phyloP scores from a whole-genome alignment of 2,329 filamentous ascomycete species.

The Colletotrichum destructivum region DNA sequence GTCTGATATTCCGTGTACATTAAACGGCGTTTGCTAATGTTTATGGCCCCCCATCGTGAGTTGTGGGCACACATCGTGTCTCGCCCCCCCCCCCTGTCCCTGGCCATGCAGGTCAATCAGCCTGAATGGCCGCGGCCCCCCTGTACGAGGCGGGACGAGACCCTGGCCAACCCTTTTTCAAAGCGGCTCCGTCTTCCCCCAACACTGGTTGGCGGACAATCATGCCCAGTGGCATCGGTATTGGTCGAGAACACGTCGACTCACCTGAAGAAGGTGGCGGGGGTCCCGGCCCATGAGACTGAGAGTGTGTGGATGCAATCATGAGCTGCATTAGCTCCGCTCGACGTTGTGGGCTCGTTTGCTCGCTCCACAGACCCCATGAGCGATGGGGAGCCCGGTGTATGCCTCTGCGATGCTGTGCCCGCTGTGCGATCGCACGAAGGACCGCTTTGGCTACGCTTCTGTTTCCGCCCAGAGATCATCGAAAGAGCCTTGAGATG shows the following conservation, averaged over 20 bases:
- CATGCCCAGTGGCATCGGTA: slow-evolving; percentile 30
- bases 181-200: slow-evolving; percentile 37
- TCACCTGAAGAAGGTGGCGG: slow-evolving; percentile 38
- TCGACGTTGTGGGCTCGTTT: neutral
- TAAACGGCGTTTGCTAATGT: neutral
- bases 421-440: neutral
- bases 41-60: slow-evolving; percentile 6
- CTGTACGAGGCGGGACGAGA: neutral
- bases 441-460: too few relatives aligned
- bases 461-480: too few relatives aligned
- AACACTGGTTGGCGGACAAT: slow-evolving; percentile 39
- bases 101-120: slow-evolving; percentile 35
- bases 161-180: neutral
- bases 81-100: slow-evolving; percentile 5
- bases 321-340: slow-evolving; percentile 31
- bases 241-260: slow-evolving; percentile 36
- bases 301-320: slow-evolving; percentile 7
- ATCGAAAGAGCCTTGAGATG: neutral
- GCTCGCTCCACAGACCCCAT: slow-evolving; percentile 6
- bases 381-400: neutral
- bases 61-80: slow-evolving; percentile 3
- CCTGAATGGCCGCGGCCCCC: slow-evolving; percentile 19
- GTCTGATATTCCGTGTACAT: too few relatives aligned
- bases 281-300: slow-evolving; percentile 6
- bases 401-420: neutral